Evolutionary conservation across 768 basidiomycete genomes (phyloP), one percentile per base, ranked within the genome.

Genomic region (Suillus fuscotomentosus): DNA sequence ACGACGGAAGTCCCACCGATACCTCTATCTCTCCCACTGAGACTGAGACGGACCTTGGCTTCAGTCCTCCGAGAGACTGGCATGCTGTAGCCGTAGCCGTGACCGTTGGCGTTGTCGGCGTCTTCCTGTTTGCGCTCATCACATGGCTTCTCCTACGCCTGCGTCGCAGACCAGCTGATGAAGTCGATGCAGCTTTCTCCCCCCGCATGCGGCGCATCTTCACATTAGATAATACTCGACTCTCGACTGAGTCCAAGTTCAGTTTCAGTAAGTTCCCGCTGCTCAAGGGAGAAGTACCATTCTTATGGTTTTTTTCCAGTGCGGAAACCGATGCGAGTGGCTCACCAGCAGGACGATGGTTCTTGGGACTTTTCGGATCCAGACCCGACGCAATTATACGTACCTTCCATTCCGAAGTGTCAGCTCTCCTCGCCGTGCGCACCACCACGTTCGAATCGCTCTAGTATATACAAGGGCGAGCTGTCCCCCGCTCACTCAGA

Each of bases 361-460:
- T 70, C 70, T 67, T 75, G 74, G 74, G 75, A 76, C 65, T 76
- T 75, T 72, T 68, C 72, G 0, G 74, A 76, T 45, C 66, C 70
- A 3, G 75, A 75, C 63, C 63, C 63, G 7, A 62, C 17, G 2
- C 43, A 63, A 11, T 13, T 13, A 42, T 31, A 27, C 10, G 3
- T 20, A 11, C 7, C 57, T 10, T 71, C 74, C 17, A 4, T 20
- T 27, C 64, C 8, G 39, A 42, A 27, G 17, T n/a, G 41, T 42
- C 57, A 20, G 27, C 41, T 27, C 41, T 43, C 41, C 41, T 41
- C 57, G 17, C 17, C 42, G 24, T 54, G 8, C 64, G 65, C 62
- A 31, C 41, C 57, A 1, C 62, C 71, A 36, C 67, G 48, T 36
- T 63, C 65, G 17, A 63, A 61, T 13, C 62, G 67, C 14, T 61